A percentile compares a stretch with the other conserved stretches of the same genome.
Evolutionary conservation across 768 basidiomycete genomes (phyloP).

Genomic region (Suillus alpinus): DNA sequence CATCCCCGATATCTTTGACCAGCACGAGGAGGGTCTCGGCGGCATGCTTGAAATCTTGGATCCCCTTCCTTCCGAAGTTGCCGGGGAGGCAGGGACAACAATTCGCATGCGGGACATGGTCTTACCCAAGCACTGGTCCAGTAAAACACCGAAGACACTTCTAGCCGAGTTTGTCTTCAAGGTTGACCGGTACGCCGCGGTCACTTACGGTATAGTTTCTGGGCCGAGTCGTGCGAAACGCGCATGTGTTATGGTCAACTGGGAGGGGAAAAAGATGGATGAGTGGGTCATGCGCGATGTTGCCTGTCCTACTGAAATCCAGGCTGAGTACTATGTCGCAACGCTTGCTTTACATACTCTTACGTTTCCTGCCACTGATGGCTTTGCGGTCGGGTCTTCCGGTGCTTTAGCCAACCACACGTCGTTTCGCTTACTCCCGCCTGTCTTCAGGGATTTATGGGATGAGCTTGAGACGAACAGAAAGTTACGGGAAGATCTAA

Average conservation of each 20-base stretch:
- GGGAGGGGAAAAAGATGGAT: constrained; percentile 58
- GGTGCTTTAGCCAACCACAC: constrained; percentile 49
- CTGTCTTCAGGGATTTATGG: constrained; percentile 87
- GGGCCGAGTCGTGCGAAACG: constrained; percentile 73
- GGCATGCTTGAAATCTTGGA: constrained; percentile 79
- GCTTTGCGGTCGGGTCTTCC: constrained; percentile 56
- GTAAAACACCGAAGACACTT: constrained; percentile 73
- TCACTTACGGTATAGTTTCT: constrained; percentile 65
- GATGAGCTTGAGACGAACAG: constrained; percentile 74
- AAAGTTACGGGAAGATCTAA: constrained; percentile 56
- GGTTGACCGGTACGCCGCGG: constrained; percentile 69
- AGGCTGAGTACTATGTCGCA: constrained; percentile 90
- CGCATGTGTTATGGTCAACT: constrained; percentile 67
- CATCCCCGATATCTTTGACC: constrained; percentile 49
- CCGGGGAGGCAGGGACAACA: constrained; percentile 51
- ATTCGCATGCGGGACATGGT: constrained; percentile 67
- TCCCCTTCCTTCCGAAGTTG: constrained; percentile 52
- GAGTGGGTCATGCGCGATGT: constrained; percentile 83
- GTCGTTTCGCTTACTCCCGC: constrained; percentile 78
- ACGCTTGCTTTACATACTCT: constrained; percentile 82
- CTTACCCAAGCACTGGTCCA: constrained; percentile 80
- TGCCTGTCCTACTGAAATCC: constrained; percentile 71
- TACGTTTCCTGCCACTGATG: constrained; percentile 58
- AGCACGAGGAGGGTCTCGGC: constrained; percentile 46
- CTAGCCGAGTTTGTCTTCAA: constrained; percentile 69